Conservation (phyloP, 805 yeast genomes). For the Danielia reshetovae region DNA sequence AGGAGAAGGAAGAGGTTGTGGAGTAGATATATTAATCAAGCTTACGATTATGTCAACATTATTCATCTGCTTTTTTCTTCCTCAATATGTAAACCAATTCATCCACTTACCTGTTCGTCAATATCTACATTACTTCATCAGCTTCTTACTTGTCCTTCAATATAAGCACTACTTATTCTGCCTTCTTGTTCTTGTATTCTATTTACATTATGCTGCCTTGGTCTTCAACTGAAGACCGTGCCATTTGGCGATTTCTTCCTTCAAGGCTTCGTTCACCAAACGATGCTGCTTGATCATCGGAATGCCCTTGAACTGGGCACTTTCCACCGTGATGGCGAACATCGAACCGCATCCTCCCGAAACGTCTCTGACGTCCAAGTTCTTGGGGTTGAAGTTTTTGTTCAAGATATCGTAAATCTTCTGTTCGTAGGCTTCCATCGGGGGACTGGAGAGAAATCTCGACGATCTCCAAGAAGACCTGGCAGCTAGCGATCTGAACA, state of each 20-base stretch:
- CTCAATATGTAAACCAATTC: too few relatives aligned
- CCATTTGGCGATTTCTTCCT: constrained; percentile 87
- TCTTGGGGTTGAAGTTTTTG: constrained; percentile 55
- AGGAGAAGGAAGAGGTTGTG: constrained; percentile 67
- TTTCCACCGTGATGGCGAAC: constrained; percentile 82
- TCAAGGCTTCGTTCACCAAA: constrained; percentile 73
- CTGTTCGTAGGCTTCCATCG: constrained; percentile 59
- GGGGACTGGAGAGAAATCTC: constrained; percentile 10
- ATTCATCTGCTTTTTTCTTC: too few relatives aligned
- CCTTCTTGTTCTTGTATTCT: constrained; percentile 3
- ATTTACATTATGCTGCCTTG: constrained; percentile 34
- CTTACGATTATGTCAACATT: too few relatives aligned
- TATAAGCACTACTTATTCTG: too few relatives aligned
- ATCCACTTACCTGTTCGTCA: too few relatives aligned
- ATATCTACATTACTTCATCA: too few relatives aligned
- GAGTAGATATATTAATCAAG: constrained; percentile 41
- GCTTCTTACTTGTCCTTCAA: too few relatives aligned
- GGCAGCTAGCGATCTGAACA: background rate
- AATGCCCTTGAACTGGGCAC: constrained; percentile 71
- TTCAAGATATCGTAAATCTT: constrained; percentile 56
- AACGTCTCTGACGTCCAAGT: constrained; percentile 70
- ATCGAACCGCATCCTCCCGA: constrained; percentile 97
- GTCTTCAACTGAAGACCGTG: constrained; percentile 91
- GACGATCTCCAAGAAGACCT: background rate
- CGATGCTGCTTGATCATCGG: constrained; percentile 90